phyloP scores from a whole-genome alignment of 768 basidiomycete species.

The Hemileccinum rubropunctum region DNA sequence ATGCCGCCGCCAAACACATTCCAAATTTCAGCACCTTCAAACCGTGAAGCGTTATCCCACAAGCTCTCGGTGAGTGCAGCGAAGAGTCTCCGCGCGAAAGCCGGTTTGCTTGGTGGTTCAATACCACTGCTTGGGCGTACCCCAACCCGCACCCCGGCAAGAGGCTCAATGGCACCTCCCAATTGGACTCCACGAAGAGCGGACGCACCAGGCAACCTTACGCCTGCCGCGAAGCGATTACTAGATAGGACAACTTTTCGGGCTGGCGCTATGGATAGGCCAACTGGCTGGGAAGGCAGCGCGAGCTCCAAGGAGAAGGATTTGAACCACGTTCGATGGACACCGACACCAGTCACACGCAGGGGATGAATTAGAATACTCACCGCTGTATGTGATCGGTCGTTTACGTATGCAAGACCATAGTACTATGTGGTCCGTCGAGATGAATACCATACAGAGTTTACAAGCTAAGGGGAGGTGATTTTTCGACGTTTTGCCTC shows the following conservation, averaged over 20 bases:
- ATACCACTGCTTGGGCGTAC: conserved; percentile 27
- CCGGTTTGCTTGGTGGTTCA: conserved; percentile 52
- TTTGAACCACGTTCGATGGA: conserved; percentile 69
- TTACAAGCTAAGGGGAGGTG: conserved; percentile 29
- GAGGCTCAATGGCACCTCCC: conserved; percentile 70
- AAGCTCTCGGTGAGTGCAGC: conserved; percentile 80
- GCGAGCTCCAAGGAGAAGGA: conserved; percentile 54
- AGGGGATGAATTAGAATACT: conserved; percentile 16
- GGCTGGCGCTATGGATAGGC: conserved; percentile 63
- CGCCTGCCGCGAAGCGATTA: conserved; percentile 80
- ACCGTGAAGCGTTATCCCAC: conserved; percentile 78
- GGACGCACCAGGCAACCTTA: conserved; percentile 71
- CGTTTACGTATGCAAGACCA: conserved; percentile 11
- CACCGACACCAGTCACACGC: conserved; percentile 62
- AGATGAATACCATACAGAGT: conserved; percentile 11
- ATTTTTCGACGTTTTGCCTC: conserved; percentile 61
- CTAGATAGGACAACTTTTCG: conserved; percentile 71
- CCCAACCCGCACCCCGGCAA: conserved; percentile 36
- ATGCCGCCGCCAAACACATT: conserved; percentile 57
- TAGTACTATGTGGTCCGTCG: conserved; percentile 3
- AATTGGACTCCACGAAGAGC: conserved; percentile 74
- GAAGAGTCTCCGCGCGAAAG: conserved; percentile 76
- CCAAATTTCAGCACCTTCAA: conserved; percentile 71
- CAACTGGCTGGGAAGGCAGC: conserved; percentile 53
- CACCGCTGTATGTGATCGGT: conserved; percentile 1